phyloP scores from a whole-genome alignment of 495 filamentous ascomycete genomes.

The Collariella sp. region DNA sequence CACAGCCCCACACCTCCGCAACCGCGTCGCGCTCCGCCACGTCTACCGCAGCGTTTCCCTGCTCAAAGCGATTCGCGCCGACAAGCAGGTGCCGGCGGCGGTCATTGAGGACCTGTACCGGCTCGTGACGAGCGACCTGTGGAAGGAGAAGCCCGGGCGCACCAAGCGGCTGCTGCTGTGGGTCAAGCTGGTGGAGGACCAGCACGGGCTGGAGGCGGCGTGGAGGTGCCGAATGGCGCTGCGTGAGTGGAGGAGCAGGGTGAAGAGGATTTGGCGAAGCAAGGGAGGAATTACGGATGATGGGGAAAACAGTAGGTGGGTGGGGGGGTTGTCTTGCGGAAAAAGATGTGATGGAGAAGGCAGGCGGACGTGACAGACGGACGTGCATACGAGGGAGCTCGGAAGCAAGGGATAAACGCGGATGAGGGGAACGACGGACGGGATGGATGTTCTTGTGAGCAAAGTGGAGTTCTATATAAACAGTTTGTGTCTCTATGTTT shows the following conservation, averaged over 20 bases:
- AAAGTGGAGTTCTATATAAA: too few relatives aligned
- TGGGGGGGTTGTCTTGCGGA: background rate
- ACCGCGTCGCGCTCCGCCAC: slow-evolving; percentile 32
- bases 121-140: slow-evolving; percentile 33
- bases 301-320: slow-evolving; percentile 1
- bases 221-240: slow-evolving; percentile 18
- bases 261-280: slow-evolving; percentile 10
- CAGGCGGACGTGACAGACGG: too few relatives aligned
- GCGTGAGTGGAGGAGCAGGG: slow-evolving; percentile 18
- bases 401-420: too few relatives aligned
- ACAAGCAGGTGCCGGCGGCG: slow-evolving; percentile 13
- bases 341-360: background rate
- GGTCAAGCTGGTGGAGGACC: slow-evolving; percentile 25
- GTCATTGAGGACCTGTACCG: slow-evolving; percentile 31
- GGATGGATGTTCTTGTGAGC: too few relatives aligned
- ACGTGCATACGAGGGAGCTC: too few relatives aligned
- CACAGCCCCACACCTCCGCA: slow-evolving; percentile 28
- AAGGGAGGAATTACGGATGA: background rate
- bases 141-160: slow-evolving; percentile 26
- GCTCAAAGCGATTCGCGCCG: slow-evolving; percentile 13
- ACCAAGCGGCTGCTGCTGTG: slow-evolving; percentile 33
- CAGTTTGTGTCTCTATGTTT: too few relatives aligned
- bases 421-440: too few relatives aligned
- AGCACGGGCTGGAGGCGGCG: slow-evolving; percentile 25
- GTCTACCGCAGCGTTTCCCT: slow-evolving; percentile 31